Conservation (phyloP, 2,329 filamentous ascomycete species). For the Bipolaris bicolor region DNA sequence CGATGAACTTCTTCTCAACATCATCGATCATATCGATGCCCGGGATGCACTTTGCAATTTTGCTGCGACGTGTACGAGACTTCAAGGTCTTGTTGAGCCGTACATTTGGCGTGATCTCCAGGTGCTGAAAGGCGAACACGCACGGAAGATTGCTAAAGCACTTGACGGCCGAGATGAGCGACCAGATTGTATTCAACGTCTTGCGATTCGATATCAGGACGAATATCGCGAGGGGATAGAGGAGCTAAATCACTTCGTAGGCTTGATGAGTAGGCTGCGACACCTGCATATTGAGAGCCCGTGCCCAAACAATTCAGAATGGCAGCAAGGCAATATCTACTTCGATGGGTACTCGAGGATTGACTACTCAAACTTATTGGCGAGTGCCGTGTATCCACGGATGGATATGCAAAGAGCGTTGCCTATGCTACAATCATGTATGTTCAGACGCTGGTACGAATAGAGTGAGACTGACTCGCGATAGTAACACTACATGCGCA, state of each 20-base stretch:
- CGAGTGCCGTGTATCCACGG: slow-evolving; percentile 30
- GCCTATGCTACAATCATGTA: slow-evolving; percentile 42
- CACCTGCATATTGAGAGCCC: slow-evolving; percentile 44
- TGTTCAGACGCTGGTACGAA: slow-evolving; percentile 3
- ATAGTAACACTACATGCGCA: slow-evolving; percentile 45
- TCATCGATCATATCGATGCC: slow-evolving; percentile 42
- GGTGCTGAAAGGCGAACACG: slow-evolving; percentile 36
- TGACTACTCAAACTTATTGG: slow-evolving; percentile 41
- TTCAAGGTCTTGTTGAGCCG: slow-evolving; percentile 42
- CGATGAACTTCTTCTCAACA: slow-evolving; percentile 44
- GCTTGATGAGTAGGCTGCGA: slow-evolving; percentile 36
- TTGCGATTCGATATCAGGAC: slow-evolving; percentile 40
- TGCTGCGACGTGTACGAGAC: slow-evolving; percentile 38
- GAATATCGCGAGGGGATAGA: slow-evolving; percentile 36
- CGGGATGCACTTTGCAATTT: slow-evolving; percentile 34
- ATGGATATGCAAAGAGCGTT: slow-evolving; percentile 22
- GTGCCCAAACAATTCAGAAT: slow-evolving; percentile 46
- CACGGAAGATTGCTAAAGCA: slow-evolving; percentile 28
- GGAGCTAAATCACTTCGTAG: slow-evolving; percentile 35
- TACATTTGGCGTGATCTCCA: slow-evolving; percentile 43
- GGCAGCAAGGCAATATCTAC: slow-evolving; percentile 20
- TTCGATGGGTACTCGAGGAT: slow-evolving; percentile 42
- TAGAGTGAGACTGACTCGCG: slow-evolving; percentile 13
- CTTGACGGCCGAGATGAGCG: slow-evolving; percentile 34
- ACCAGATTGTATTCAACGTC: slow-evolving; percentile 32